Conservation (phyloP, 768 basidiomycete species). For the Naganishia friedmannii region DNA sequence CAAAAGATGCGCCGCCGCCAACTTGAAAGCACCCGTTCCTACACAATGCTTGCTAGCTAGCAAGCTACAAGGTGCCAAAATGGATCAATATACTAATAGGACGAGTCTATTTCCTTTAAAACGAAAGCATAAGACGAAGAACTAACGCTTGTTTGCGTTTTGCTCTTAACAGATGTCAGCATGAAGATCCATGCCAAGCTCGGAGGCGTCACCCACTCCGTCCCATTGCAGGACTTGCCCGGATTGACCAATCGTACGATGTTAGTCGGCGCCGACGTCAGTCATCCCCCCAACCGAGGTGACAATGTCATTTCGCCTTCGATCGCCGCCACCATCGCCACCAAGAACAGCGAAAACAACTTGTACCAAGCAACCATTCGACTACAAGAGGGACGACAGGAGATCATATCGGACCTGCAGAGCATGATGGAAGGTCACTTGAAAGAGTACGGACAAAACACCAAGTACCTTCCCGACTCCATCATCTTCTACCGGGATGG, state of each 20-base stretch:
- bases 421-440: slow-evolving; percentile 47
- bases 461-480: slow-evolving; percentile 38
- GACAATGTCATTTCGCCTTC: slow-evolving; percentile 42
- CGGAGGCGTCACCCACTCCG: slow-evolving; percentile 48
- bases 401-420: slow-evolving; percentile 48
- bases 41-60: slow-evolving; percentile 50
- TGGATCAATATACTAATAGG: no score
- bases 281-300: slow-evolving; percentile 43
- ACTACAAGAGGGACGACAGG: slow-evolving; percentile 48
- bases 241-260: slow-evolving; percentile 45
- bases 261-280: slow-evolving; percentile 50
- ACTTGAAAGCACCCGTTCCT: slow-evolving; percentile 42
- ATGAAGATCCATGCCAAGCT: slow-evolving; percentile 52
- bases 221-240: slow-evolving; percentile 38
- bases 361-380: slow-evolving; percentile 28
- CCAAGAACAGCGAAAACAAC: slow-evolving; percentile 40
- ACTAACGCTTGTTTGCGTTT: no score
- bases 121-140: no score
- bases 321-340: slow-evolving; percentile 51
- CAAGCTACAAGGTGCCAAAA: slow-evolving; percentile 36
- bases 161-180: slow-evolving; percentile 37
- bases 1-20: slow-evolving; percentile 42
- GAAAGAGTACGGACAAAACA: slow-evolving; percentile 45
- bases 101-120: no score
- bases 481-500: slow-evolving; percentile 53